These are phyloP conservation scores for Cornus kousa DNA, from an alignment of 148 eudicot genomes.

Conservation along the genomic window DNA sequence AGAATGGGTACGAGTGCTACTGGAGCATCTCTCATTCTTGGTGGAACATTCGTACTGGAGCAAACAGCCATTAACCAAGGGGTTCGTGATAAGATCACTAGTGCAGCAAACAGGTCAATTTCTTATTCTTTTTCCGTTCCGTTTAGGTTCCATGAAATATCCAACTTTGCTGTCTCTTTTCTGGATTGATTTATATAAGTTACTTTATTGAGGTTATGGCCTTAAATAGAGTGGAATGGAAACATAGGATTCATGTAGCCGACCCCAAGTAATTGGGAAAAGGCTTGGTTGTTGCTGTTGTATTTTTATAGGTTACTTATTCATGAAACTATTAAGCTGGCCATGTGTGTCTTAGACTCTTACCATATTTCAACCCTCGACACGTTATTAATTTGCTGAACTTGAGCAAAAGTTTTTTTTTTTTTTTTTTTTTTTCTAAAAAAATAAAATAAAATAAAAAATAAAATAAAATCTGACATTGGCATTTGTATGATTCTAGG, in stretches of 20 bases:
- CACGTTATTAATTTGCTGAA: background rate
- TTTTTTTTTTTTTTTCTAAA: too few relatives aligned
- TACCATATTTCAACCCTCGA: background rate
- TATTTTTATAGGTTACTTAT: background rate
- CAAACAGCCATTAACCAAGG: conserved; percentile 72
- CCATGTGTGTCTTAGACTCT: background rate
- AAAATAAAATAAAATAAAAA: too few relatives aligned
- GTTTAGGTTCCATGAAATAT: conserved; percentile 1
- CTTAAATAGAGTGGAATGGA: too few relatives aligned
- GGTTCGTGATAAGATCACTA: conserved; percentile 82
- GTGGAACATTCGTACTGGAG: conserved; percentile 61
- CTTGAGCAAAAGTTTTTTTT: background rate
- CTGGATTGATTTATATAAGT: background rate
- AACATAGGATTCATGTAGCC: too few relatives aligned
- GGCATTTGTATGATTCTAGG: background rate
- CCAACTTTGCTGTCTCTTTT: background rate
- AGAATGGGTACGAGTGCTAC: conserved; percentile 74
- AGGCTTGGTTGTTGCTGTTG: too few relatives aligned
- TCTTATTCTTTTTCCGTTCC: background rate
- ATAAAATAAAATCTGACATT: too few relatives aligned
- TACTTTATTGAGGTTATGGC: background rate
- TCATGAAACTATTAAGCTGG: background rate
- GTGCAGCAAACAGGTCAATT: conserved; percentile 86
- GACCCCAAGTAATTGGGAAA: too few relatives aligned
- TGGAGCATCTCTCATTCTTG: conserved; percentile 90